Base-by-base conservation (phyloP, 495 filamentous ascomycete species). In the Aspergillus cavernicola region DNA sequence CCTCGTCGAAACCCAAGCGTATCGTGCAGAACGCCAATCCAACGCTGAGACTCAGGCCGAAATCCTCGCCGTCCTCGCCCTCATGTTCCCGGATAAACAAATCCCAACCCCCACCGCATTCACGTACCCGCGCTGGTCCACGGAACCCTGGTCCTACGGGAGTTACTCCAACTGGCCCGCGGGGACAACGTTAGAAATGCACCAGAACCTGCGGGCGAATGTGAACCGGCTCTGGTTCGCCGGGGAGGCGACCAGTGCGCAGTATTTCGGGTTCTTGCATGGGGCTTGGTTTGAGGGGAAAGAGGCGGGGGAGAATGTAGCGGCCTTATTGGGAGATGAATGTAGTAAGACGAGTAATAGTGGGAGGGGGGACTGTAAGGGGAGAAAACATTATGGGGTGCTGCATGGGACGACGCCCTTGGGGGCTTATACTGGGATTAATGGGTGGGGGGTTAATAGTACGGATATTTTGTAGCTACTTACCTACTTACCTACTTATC, bases 161-260 rank as follows among this genome's bases (percentile, higher is more conserved):
- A 82, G 78, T 44, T 91, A 89, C 64, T 84, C 81, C 15, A 90
- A 89, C 60, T 90, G 85, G 86, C 86, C 87, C 0, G 66, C 78
- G 0, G 81, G 82, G 3, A 81, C 80, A 23, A 85, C 78, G 4
- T 71, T 88, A 1, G 80, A 87, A 57, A 81, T 75, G 66, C 87
- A 90, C 60, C 81, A 89, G 63, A 89, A 89, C 52, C 73, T 90
- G 40, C 75, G 85, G 1, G 84, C 85, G n/a, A 86, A 87, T 57
- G 67, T 84, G 0, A 79, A 76, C 45, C 65, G 80, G 3, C 61
- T 90, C 16, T 88, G 76, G 68, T 90, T 88, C 63, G 85, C 86
- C 1, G 87, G 87, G 1, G 87, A 90, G 59, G 81, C 83, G 22
- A 88, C 85, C 0, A 87, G 82, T 53, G 69, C 80, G 11, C 73